Base-by-base conservation (phyloP, 495 filamentous ascomycete species). In the Xylaria longipes region DNA sequence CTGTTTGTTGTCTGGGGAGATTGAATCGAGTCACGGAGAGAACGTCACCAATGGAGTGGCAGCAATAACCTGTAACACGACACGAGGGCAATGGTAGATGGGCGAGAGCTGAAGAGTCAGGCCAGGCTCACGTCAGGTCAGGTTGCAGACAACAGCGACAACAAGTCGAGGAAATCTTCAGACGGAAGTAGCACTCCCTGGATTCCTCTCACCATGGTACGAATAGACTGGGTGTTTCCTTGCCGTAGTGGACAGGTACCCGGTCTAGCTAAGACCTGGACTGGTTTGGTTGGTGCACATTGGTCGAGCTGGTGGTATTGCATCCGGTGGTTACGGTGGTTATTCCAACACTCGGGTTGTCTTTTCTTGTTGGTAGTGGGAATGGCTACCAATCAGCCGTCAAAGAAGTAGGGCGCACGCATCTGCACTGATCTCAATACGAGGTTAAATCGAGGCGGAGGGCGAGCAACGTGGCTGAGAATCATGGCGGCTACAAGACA, bases 381-480 rank as follows among this genome's bases (percentile, higher is more conserved):
- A 37, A 54, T 56, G 46, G 58, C 68, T 29, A 33, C 68, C 68
- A 70, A 70, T 70, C 68, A 64, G 46, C 41, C 45, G 25, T 25
- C 54, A n/a, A 14, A 31, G 58, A 64, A 45, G 29, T 29, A 56
- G 35, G 60, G 46, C 33, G 33, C 68, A 45, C 68, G 33, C 58
- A 70, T 50, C 58, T 70, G 68, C 68, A 70, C 31, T 41, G 29
- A 52, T 45, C 45, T 54, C 46, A 70, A 70, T 70, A 70, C 68
- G 68, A 70, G 68, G 31, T 14, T 46, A 27, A 46, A 33, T 31
- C 56, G 39, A 33, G 57, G 57, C 50, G 41, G 63, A 62, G 68
- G 56, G 68, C 41, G 22, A 50, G 57, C 68, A 58, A 62, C 68
- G 68, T 70, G 68, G 68, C 68, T 63, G 68, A 64, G 45, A 27